phyloP scores from a whole-genome alignment of 257 asterid species.

The Solanum clarkiae region DNA sequence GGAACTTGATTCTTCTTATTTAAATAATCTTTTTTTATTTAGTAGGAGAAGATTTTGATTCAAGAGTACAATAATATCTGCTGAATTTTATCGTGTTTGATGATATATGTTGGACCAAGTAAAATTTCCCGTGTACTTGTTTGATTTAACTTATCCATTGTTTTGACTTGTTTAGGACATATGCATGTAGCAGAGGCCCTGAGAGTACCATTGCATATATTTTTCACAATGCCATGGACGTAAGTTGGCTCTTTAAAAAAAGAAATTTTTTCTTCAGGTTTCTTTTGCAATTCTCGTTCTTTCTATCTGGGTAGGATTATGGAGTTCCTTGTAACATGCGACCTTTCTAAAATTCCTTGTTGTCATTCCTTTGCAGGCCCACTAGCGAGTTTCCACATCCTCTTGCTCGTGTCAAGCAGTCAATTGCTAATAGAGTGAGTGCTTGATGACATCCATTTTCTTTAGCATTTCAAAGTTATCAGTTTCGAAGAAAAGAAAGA shows the following conservation, averaged over 20 bases:
- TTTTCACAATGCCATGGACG: conserved; percentile 99
- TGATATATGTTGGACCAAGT: neutral
- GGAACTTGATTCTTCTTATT: neutral
- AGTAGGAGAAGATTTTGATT: neutral
- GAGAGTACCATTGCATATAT: conserved; percentile 68
- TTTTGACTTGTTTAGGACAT: conserved; percentile 43
- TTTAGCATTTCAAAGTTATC: neutral
- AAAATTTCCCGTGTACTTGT: neutral
- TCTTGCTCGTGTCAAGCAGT: conserved; percentile 82
- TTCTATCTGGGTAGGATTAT: neutral
- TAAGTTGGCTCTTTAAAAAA: conserved; percentile 19
- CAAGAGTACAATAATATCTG: neutral
- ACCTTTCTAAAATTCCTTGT: neutral
- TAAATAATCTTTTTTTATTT: neutral
- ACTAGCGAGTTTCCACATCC: conserved; percentile 94
- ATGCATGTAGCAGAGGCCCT: conserved; percentile 86
- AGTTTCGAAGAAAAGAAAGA: neutral
- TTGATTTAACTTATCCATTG: neutral
- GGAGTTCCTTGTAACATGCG: neutral
- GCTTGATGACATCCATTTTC: conserved; percentile 1
- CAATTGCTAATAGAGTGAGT: conserved; percentile 73
- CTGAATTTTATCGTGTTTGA: neutral
- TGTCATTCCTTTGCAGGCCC: conserved; percentile 38
- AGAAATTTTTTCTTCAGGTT: neutral
- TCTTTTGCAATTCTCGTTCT: neutral